Percentiles rank a stretch among this genome's conserved stretches.
phyloP scores from a whole-genome alignment of 495 filamentous ascomycete genomes.

The Talaromyces thailandensis region DNA sequence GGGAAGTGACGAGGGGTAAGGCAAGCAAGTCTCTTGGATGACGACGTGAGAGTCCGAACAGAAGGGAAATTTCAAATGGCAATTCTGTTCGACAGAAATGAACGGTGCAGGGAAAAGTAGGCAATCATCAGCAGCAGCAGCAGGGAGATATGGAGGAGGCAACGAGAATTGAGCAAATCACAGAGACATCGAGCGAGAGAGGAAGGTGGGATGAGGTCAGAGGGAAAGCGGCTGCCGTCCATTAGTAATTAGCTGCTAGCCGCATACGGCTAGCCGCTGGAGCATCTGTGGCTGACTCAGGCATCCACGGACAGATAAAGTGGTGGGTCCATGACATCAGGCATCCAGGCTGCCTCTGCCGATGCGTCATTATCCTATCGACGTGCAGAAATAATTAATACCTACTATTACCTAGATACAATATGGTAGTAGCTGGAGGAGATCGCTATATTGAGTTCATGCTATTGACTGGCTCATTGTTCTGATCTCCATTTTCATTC shows the following conservation, averaged over 20 bases:
- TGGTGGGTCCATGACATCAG: not conserved
- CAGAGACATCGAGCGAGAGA: not conserved
- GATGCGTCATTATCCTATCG: too few species aligned
- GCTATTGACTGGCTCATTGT: not conserved
- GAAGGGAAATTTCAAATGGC: not conserved
- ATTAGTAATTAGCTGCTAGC: not conserved
- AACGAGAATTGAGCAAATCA: not conserved
- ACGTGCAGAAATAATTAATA: too few species aligned
- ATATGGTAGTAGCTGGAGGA: too few species aligned
- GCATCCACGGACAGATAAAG: not conserved
- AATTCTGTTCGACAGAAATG: not conserved
- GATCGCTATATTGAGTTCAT: too few species aligned
- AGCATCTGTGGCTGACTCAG: not conserved
- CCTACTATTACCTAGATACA: too few species aligned
- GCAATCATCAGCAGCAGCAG: not conserved
- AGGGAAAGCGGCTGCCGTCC: not conserved
- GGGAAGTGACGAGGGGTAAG: not conserved
- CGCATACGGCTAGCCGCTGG: not conserved
- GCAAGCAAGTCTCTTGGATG: not conserved
- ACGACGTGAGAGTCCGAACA: not conserved
- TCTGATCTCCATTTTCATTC: too few species aligned
- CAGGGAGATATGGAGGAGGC: not conserved
- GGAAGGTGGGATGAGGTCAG: not conserved
- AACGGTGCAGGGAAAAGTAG: not conserved
- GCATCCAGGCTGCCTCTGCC: too few species aligned